phyloP scores from a whole-genome alignment of 805 yeast species.

The Teunomyces atbi region DNA sequence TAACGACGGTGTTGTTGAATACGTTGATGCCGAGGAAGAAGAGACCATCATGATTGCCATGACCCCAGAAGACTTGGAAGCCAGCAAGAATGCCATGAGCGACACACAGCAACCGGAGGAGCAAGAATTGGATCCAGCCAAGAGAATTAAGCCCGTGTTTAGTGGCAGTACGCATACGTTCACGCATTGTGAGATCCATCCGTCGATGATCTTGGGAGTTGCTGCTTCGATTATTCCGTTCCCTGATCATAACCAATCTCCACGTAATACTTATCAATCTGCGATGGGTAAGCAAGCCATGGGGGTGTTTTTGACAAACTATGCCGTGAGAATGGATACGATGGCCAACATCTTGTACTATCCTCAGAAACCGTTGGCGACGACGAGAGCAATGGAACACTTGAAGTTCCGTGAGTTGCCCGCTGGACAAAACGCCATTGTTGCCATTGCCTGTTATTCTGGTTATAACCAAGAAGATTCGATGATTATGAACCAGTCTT shows the following conservation, averaged over 20 bases:
- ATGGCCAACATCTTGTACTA: constrained; percentile 97
- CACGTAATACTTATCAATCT: constrained; percentile 98
- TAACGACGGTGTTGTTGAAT: constrained; percentile 86
- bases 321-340: constrained; percentile 97
- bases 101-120: constrained; percentile 43
- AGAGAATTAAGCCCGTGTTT: constrained; percentile 74
- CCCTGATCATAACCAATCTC: constrained; percentile 99
- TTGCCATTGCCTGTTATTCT: constrained; percentile 96
- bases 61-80: constrained; percentile 95
- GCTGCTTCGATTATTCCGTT: constrained; percentile 98
- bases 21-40: constrained; percentile 98
- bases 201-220: constrained; percentile 97
- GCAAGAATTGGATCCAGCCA: constrained; percentile 67
- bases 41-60: constrained; percentile 98
- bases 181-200: constrained; percentile 99
- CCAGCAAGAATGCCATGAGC: constrained; percentile 45
- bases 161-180: constrained; percentile 65
- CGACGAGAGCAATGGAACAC: constrained; percentile 97
- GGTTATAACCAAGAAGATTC: constrained; percentile 99
- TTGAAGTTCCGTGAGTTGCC: constrained; percentile 96
- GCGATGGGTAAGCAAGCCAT: constrained; percentile 99
- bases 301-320: constrained; percentile 97
- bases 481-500: constrained; percentile 98
- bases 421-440: constrained; percentile 98
- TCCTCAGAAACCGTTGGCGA: constrained; percentile 97